Evolutionary conservation across 2,329 filamentous ascomycete species (phyloP), one percentile per base, ranked within the genome.

Genomic region (Pseudogymnoascus sp.): DNA sequence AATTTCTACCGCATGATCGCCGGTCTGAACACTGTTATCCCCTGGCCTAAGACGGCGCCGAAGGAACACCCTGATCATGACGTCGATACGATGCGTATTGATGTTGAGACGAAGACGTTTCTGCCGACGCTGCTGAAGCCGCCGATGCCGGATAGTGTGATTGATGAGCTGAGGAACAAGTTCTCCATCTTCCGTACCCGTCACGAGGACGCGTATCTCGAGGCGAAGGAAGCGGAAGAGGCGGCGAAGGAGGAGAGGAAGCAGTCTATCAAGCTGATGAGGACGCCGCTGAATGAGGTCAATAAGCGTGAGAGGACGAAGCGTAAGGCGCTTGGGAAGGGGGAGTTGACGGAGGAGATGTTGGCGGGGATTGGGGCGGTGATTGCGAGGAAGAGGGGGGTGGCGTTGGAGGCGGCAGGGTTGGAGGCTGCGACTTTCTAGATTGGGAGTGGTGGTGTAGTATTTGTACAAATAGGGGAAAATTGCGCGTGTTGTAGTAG

Each of bases 141-240:
- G 25, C 93, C 93, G 12, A 91, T 96, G 82, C 92, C 93, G 4
- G 77, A 81, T 31, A 78, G 76, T n/a, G 83, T 97, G 38, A 82
- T 96, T 68, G 87, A 96, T 74, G 93, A 97, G 80, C 81, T 97
- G 73, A 84, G 92, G 73, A 89, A 89, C 79, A 89, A 87, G 73
- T 96, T 88, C 82, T 90, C 88, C 69, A 85, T 83, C 70, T 95
- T 93, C 84, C 83, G 92, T 71, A 91, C 87, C 62, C 82, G 90
- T 59, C 91, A 96, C 77, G 89, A 92, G 67, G 78, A 83, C 53
- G 89, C 88, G 74, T 96, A 89, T 73, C 75, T 93, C 61, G 79
- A 79, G 68, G 77, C 80, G 76, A 88, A 87, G 79, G 79, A 85
- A 74, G 77, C 79, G 64, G 82, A 88, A 73, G 87, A 84, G 65